A percentile compares a stretch with the other conserved stretches of the same genome.
Evolutionary conservation across 1,284 basidiomycete genomes (phyloP).

Genomic region (Cryptococcus jaspeensis): DNA sequence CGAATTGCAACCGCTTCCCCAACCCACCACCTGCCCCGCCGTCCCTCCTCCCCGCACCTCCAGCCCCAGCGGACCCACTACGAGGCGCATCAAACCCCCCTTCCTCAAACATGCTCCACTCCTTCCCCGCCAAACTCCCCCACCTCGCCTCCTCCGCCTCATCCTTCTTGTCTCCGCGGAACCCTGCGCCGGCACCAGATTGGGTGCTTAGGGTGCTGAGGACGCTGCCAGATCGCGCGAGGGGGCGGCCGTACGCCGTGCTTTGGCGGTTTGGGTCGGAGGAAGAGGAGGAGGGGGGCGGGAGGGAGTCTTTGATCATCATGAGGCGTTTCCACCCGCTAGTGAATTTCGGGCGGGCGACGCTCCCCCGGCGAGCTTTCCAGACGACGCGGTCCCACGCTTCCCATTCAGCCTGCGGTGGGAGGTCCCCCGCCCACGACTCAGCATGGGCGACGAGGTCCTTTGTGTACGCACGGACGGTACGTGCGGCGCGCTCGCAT

Average conservation of each 20-base stretch:
- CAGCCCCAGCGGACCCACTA: too few relatives aligned
- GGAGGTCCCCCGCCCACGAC: slow-evolving; percentile 61
- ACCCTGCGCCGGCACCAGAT: too few relatives aligned
- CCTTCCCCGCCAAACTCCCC: slow-evolving; percentile 73
- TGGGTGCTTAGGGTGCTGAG: too few relatives aligned
- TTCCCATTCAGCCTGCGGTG: slow-evolving; percentile 25
- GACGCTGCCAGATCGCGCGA: slow-evolving; percentile 1
- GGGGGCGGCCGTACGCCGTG: slow-evolving; percentile 19
- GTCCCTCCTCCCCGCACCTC: slow-evolving; percentile 12
- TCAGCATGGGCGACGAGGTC: slow-evolving; percentile 73
- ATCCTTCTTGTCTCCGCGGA: slow-evolving; percentile 18
- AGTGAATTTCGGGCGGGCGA: slow-evolving; percentile 39
- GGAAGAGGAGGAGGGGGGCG: slow-evolving; percentile 24
- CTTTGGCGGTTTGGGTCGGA: background rate
- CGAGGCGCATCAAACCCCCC: slow-evolving; percentile 65
- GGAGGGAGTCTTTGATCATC: slow-evolving; percentile 35
- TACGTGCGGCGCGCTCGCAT: slow-evolving; percentile 68
- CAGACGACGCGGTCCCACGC: slow-evolving; percentile 42
- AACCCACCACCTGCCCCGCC: slow-evolving; percentile 34
- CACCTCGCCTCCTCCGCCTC: slow-evolving; percentile 64
- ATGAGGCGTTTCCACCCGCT: slow-evolving; percentile 34
- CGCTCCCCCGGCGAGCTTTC: slow-evolving; percentile 23
- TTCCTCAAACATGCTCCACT: slow-evolving; percentile 83
- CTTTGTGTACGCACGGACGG: slow-evolving; percentile 75
- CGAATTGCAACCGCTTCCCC: slow-evolving; percentile 80